Evolutionary conservation across 176 grass and related monocot genomes (phyloP), one percentile per base, ranked within the genome.

Genomic region (Urochloa ruziziensis): DNA sequence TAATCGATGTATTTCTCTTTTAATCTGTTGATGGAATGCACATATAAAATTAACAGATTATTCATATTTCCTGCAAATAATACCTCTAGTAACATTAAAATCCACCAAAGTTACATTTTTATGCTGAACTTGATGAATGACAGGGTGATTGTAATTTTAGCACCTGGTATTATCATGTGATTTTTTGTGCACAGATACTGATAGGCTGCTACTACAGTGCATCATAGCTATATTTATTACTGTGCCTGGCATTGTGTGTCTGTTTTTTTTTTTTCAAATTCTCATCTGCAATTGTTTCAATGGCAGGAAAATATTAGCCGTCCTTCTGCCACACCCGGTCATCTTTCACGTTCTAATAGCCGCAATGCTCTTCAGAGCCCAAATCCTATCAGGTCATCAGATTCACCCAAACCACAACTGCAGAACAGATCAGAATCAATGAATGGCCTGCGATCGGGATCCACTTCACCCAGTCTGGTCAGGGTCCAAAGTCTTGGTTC

Each of bases 401-500:
- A 87, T 78, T 91, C 76, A 81, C 81, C 75, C 3, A 79, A 73
- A 60, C 64, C 54, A 13, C 84, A 88, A 27, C 73, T 88, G 30
- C 92, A 83, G 78, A 85, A 70, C 44, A 89, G 85, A 70, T 88
- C 87, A 19, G 93, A 96, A 57, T 84, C 77, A 42, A 78, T 96
- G 77, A 86, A 79, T 84, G 96, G 75, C 65, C 73, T 93, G 85
- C 91, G 87, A 78, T 86, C 89, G 69, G 93, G 91, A 64, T 44
- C 86, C 44, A 82, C 86, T 49, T 95, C 96, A 66, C 92, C 96
- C 27, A 90, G 88, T 85, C 89, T 98, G 72, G 93, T 83, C 30
- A 91, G 93, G 80, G 89, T 98, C 11, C 93, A 88, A 39, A 98
- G 96, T 84, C 80, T 98, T 40, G 96, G 96, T 62, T 91, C 90